A percentile compares a stretch with the other conserved stretches of the same genome.
These are phyloP conservation scores for Fennellomyces sp. DNA, from an alignment of 371 early-diverging fungal genomes.

Conservation along the genomic window DNA sequence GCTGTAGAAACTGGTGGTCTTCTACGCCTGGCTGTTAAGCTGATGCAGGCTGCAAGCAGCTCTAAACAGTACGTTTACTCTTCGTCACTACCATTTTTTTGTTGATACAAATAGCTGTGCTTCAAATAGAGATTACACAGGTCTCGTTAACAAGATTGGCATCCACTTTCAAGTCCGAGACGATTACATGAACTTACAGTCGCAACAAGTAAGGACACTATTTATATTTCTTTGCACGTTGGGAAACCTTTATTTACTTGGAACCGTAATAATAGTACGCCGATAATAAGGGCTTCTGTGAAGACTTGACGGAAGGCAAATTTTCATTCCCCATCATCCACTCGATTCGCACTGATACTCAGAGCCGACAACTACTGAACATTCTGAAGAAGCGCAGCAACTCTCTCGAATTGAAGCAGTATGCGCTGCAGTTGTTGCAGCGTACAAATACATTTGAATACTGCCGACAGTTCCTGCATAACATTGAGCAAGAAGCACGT, in stretches of 20 bases:
- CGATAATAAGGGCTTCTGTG: constrained; percentile 94
- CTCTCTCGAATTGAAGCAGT: constrained; percentile 82
- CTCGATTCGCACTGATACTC: constrained; percentile 68
- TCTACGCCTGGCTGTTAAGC: constrained; percentile 87
- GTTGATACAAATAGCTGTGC: neutral
- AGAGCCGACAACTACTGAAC: constrained; percentile 69
- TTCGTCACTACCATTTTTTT: too few relatives aligned
- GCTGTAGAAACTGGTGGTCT: constrained; percentile 94
- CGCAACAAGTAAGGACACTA: constrained; percentile 76
- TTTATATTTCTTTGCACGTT: too few relatives aligned
- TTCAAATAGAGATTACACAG: constrained; percentile 67
- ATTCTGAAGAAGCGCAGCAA: constrained; percentile 87
- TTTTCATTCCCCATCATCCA: constrained; percentile 95
- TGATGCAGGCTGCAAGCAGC: constrained; percentile 80
- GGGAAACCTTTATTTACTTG: neutral
- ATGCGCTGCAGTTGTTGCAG: constrained; percentile 83
- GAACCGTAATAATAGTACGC: too few relatives aligned
- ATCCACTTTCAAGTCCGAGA: constrained; percentile 95
- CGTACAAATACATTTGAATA: constrained; percentile 81
- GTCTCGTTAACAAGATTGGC: constrained; percentile 86
- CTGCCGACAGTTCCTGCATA: constrained; percentile 57
- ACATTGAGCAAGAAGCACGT: constrained; percentile 65
- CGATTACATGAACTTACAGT: constrained; percentile 93
- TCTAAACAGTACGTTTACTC: constrained; percentile 45
- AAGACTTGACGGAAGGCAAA: constrained; percentile 97